A percentile compares a stretch with the other conserved stretches of the same genome.
These are phyloP conservation scores for Sporisorium scitamineum DNA, from an alignment of 1,284 basidiomycete genomes.

Conservation along the genomic window DNA sequence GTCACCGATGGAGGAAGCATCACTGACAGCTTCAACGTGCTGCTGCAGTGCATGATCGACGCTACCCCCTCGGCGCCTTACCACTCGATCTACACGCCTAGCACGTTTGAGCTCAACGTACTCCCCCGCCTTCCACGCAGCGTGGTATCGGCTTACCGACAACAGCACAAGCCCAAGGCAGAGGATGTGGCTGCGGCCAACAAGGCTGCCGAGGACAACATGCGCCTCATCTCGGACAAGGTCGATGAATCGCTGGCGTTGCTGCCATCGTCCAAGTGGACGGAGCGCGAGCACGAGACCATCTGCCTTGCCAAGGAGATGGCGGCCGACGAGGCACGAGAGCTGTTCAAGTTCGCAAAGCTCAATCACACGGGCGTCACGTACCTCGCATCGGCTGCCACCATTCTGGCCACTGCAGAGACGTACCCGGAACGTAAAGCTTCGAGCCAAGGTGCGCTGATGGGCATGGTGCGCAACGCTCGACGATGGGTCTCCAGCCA, in stretches of 20 bases:
- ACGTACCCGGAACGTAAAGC: constrained; percentile 35
- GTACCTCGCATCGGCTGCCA: constrained; percentile 35
- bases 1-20: constrained; percentile 45
- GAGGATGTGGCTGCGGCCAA: constrained; percentile 5
- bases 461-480: constrained; percentile 48
- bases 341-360: constrained; percentile 22
- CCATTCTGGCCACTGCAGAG: constrained; percentile 30
- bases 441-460: constrained; percentile 27
- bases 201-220: constrained; percentile 13
- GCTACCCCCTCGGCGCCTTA: constrained; percentile 10
- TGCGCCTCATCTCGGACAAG: constrained; percentile 26
- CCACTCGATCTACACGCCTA: constrained; percentile 24
- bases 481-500: constrained; percentile 31
- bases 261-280: constrained; percentile 2
- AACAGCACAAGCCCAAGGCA: constrained; percentile 22
- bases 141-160: constrained; percentile 19
- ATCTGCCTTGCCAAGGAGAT: constrained; percentile 19
- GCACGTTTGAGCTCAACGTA: constrained; percentile 18
- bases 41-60: constrained; percentile 35
- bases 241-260: constrained; percentile 28
- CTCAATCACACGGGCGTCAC: constrained; percentile 21
- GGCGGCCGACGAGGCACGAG: constrained; percentile 5
- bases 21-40: constrained; percentile 24
- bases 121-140: constrained; percentile 26
- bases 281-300: constrained; percentile 26